Conservation (phyloP, 192 early-diverging fungal genomes). For the Coemansia sp. region DNA sequence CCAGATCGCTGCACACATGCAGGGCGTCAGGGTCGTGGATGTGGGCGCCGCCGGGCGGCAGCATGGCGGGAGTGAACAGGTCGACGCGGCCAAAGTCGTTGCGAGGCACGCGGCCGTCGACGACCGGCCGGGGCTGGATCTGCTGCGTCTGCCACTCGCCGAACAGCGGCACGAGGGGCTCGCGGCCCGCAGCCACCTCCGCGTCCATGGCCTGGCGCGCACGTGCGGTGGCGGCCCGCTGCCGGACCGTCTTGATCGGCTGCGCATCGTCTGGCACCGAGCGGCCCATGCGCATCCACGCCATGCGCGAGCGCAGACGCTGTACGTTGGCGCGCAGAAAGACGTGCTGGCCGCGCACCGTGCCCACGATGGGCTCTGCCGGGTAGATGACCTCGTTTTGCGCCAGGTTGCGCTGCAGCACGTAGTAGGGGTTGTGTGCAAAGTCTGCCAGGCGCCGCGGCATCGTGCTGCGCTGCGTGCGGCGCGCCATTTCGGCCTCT, state of each 20-base stretch:
- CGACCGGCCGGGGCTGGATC: conserved; percentile 61
- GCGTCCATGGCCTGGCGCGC: conserved; percentile 18
- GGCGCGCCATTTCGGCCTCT: conserved; percentile 49
- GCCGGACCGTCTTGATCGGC: conserved; percentile 41
- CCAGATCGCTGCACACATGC: conserved; percentile 68
- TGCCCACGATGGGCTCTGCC: conserved; percentile 65
- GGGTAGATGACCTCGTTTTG: conserved; percentile 79
- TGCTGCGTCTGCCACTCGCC: conserved; percentile 87
- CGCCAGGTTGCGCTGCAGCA: conserved; percentile 76
- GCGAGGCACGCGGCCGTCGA: conserved; percentile 73
- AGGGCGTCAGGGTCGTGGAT: conserved; percentile 60
- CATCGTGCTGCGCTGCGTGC: conserved; percentile 61
- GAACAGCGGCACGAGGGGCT: conserved; percentile 50
- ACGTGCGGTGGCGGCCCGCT: conserved; percentile 12
- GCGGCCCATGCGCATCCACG: conserved; percentile 57
- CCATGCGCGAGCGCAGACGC: conserved; percentile 60
- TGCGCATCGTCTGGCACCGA: conserved; percentile 15
- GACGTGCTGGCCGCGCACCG: conserved; percentile 71
- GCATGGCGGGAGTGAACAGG: conserved; percentile 78
- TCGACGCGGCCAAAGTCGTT: conserved; percentile 85
- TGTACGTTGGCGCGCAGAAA: conserved; percentile 76
- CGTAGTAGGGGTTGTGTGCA: conserved; percentile 77
- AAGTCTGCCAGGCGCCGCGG: conserved; percentile 76
- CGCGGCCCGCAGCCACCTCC: conserved; percentile 8
- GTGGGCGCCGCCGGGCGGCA: conserved; percentile 77